A percentile compares a stretch with the other conserved stretches of the same genome.
Evolutionary conservation across 2,329 filamentous ascomycete species (phyloP).

Genomic region (Stemphylium lycopersici): DNA sequence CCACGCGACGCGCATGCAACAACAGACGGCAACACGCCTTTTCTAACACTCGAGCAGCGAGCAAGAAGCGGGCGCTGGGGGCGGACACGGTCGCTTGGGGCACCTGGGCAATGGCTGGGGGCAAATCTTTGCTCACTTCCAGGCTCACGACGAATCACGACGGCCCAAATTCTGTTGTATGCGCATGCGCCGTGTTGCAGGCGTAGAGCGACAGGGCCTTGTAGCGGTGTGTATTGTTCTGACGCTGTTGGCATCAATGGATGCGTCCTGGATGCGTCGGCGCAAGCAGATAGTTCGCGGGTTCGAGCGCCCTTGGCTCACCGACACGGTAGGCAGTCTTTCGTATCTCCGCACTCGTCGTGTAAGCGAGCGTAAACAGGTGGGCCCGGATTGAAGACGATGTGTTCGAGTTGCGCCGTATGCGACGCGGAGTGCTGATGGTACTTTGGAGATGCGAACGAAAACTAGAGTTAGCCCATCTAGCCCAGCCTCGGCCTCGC

Average conservation of each 20-base stretch:
- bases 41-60: neutral
- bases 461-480: slow-evolving; percentile 11
- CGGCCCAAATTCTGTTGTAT: slow-evolving; percentile 17
- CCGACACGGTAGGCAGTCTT: slow-evolving; percentile 1
- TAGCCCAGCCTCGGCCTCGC: slow-evolving; percentile 12
- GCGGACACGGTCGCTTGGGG: neutral
- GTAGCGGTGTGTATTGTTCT: slow-evolving; percentile 2
- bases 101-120: slow-evolving; percentile 7
- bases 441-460: slow-evolving; percentile 13
- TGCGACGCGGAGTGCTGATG: slow-evolving; percentile 13
- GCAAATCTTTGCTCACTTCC: slow-evolving; percentile 18
- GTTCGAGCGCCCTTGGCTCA: neutral
- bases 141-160: slow-evolving; percentile 5
- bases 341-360: neutral
- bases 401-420: slow-evolving; percentile 5
- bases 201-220: slow-evolving; percentile 13
- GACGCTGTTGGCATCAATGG: slow-evolving; percentile 26
- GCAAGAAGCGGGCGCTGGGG: slow-evolving; percentile 4
- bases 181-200: slow-evolving; percentile 16
- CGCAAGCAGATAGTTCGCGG: slow-evolving; percentile 13
- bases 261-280: slow-evolving; percentile 14
- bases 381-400: neutral
- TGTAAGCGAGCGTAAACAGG: slow-evolving; percentile 1
- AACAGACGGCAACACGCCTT: neutral
- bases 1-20: slow-evolving; percentile 19